Conservation (phyloP, 2,329 filamentous ascomycete genomes). For the Colletotrichum cuscutae region DNA sequence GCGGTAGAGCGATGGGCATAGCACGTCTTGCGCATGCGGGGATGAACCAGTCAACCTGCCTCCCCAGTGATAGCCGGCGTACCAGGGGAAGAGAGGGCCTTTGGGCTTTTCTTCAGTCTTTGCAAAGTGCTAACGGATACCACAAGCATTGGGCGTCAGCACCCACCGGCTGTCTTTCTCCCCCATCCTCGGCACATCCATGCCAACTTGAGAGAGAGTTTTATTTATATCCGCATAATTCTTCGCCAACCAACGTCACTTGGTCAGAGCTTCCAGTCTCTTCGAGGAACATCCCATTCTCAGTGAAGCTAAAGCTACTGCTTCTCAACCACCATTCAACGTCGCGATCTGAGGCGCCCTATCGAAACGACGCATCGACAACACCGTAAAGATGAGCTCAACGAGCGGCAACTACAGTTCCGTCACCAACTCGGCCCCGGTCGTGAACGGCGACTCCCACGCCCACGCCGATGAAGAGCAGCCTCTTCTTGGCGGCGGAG, state of each 20-base stretch:
- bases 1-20: conserved; percentile 3
- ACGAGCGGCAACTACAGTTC: conserved; percentile 15
- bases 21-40: conserved; percentile 16
- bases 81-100: neutral
- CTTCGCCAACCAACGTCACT: neutral
- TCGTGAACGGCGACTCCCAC: conserved; percentile 17
- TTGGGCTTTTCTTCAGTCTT: neutral
- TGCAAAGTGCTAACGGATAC: neutral
- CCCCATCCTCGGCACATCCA: neutral
- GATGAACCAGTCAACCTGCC: conserved; percentile 9
- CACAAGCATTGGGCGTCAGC: conserved; percentile 11
- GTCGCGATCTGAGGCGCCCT: neutral
- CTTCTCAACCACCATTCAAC: neutral
- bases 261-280: conserved; percentile 2
- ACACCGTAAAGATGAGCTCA: conserved; percentile 10
- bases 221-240: conserved; percentile 11
- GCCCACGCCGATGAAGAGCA: conserved; percentile 42
- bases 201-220: neutral
- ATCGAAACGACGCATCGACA: neutral
- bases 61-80: conserved; percentile 1
- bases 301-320: neutral
- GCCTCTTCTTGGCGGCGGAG: conserved; percentile 45
- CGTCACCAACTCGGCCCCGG: conserved; percentile 14
- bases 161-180: neutral
- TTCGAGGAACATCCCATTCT: neutral